Conservation (phyloP, 2,329 filamentous ascomycete genomes). For the Samsoniella hepiali region DNA sequence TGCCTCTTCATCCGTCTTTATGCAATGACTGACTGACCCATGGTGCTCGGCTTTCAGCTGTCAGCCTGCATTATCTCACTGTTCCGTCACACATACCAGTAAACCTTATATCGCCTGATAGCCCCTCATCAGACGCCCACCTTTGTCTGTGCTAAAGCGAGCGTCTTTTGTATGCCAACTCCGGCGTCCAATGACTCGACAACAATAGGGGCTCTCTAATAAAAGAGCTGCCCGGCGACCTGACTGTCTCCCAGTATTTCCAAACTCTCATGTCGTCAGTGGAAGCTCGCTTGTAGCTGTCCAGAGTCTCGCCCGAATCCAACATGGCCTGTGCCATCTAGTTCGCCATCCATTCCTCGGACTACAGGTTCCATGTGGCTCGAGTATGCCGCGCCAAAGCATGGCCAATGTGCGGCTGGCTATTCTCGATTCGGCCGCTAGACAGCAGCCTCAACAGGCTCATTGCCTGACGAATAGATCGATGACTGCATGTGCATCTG, state of each 20-base stretch:
- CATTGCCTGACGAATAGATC: neutral
- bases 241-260: neutral
- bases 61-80: neutral
- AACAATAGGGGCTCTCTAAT: neutral
- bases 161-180: neutral
- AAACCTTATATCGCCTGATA: conserved; percentile 1
- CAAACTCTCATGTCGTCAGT: neutral
- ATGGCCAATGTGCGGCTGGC: no score
- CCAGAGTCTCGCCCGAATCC: no score
- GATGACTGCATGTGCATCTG: neutral
- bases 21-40: neutral
- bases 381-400: no score
- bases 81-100: neutral
- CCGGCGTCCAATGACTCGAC: neutral
- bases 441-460: neutral
- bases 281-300: no score
- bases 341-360: no score
- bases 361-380: no score
- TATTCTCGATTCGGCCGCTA: no score
- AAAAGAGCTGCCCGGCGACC: neutral
- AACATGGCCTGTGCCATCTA: no score
- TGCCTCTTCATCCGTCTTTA: neutral
- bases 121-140: neutral
- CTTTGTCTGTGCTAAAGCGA: neutral
- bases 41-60: neutral